Evolutionary conservation across 2,329 filamentous ascomycete species (phyloP), one percentile per base, ranked within the genome.

Genomic region (Colletotrichum sp.): DNA sequence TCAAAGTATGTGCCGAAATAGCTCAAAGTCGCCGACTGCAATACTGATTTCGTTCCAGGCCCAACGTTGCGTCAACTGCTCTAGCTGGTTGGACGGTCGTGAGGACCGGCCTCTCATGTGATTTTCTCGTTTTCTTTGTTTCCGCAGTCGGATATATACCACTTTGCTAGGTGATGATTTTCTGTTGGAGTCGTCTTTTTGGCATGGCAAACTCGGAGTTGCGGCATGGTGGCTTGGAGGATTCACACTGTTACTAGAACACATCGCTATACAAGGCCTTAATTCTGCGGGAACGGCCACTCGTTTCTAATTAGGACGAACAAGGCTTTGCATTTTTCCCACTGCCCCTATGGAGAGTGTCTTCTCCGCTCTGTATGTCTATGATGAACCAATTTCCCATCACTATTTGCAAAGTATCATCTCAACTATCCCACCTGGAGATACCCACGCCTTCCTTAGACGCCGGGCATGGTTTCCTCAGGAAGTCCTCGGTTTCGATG

Each of bases 1-100:
- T 90, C 67, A 92, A 92, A 88, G 92, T 92, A 72, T 79, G 86
- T 28, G 34, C 18, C 34, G 18, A 26, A n/a, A 16, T 9, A 16
- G n/a, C 14, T 28, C 61, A 34, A 34, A 30, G 30, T 32, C 26
- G 18, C n/a, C n/a, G 21, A 34, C n/a, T 38, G 28, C 18, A 18
- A 52, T 24, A 12, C 30, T 67, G 21, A 36, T 38, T 28, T 16
- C 16, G 7, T 24, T 24, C 21, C 32, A 89, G 88, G 83, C 86
- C 24, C 73, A 82, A 36, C 85, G 87, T 12, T 90, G 88, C 76
- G 78, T 89, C 59, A 86, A 89, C 73, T 90, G 88, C 78, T 88
- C 86, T 13, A 89, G 87, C 78, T 90, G 88, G 88, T 84, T 87
- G 21, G 88, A 89, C 75, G 88, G 88, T 2, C 82, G 88, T 68